phyloP scores from a whole-genome alignment of 306 rosid species.

The Carpinus fangiana region DNA sequence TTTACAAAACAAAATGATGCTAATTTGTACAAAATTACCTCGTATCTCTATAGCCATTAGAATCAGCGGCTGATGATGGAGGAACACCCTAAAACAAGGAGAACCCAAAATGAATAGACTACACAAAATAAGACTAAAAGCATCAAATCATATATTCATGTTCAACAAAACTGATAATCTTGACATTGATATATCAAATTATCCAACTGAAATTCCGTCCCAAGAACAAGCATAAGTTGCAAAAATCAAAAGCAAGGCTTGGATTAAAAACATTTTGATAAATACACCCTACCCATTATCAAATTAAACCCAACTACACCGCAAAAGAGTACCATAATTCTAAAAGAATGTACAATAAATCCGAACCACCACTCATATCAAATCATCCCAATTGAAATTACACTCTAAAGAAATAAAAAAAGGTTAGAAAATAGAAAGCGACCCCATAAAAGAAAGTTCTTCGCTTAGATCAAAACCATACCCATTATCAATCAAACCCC shows the following conservation, averaged over 20 bases:
- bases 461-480: not conserved
- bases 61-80: conserved; percentile 46
- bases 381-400: too few species aligned
- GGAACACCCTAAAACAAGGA: conserved; percentile 48
- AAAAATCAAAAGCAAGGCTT: not conserved
- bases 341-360: too few species aligned
- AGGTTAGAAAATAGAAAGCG: not conserved
- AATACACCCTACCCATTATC: too few species aligned
- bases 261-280: too few species aligned
- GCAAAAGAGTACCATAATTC: too few species aligned
- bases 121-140: not conserved
- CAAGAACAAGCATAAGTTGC: not conserved
- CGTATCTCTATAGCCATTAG: conserved; percentile 58
- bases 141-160: conserved; percentile 7
- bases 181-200: not conserved
- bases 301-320: too few species aligned
- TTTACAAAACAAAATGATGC: not conserved
- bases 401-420: too few species aligned
- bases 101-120: not conserved
- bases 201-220: not conserved
- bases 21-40: conserved; percentile 45
- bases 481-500: not conserved
- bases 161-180: not conserved
- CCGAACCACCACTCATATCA: too few species aligned
- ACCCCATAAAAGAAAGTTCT: not conserved